Evolutionary conservation across 306 rosid species (phyloP), one percentile per base, ranked within the genome.

Genomic region (Cucumis hystrix): DNA sequence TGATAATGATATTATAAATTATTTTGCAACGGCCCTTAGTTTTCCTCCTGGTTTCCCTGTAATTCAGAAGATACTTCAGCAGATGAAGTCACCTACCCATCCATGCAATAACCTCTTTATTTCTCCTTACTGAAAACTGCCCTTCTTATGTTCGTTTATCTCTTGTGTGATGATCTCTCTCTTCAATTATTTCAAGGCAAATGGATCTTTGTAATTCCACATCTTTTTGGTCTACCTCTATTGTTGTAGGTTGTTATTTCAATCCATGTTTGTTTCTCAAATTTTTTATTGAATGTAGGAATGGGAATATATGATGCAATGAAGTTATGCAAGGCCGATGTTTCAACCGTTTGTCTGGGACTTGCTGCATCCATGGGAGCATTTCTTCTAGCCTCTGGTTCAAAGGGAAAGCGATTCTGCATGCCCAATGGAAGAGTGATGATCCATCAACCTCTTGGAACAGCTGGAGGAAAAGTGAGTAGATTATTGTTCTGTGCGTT

Each of bases 361-460:
- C 92, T 95, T 78, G 99, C 99, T 77, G 99, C 97, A 77, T 95
- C 97, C 15, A 95, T 92, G 97, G 97, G 99, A 74, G 99, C 99
- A 1, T 95, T 95, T 87, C 85, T 95, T 60, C 97, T 95, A 76
- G 97, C 97, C 76, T 20, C 97, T 68, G 99, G 97, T 58, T 20
- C 96, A 4, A 92, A 91, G 77, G 99, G 97, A 80, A 92, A 95
- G 93, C 86, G 97, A 80, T 95, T 81, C 82, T 95, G 99, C 87
- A 95, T 95, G 99, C 99, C 99, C 3, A 92, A 95, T 82, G 77
- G 97, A 10, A 92, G 83, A 85, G 97, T 92, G 67, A 95, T 95
- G 99, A 95, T 95, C 77, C 99, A 92, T 89, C 97, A 95, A 77
- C 97, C 99, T 0, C 92, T 89, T 81, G 97, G 97, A 79, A 83